Evolutionary conservation across 1,284 basidiomycete species (phyloP).

Genomic region (Apiotrichum brassicae): DNA sequence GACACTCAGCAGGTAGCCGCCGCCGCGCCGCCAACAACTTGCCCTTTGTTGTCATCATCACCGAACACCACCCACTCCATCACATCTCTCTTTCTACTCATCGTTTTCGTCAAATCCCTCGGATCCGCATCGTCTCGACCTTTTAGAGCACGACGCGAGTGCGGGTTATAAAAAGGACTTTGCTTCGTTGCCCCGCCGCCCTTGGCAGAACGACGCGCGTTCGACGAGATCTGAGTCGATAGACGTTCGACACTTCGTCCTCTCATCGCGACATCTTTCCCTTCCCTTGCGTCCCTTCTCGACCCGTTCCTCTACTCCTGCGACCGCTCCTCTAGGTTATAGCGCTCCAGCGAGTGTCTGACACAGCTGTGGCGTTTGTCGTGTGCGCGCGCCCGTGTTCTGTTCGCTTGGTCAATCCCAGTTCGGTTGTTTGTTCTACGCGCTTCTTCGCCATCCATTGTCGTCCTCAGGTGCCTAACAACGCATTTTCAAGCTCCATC

Average conservation of each 20-base stretch:
- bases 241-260: not conserved
- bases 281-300: not conserved
- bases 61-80: not conserved
- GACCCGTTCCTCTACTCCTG: not conserved
- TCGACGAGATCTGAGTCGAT: not conserved
- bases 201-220: not conserved
- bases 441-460: not conserved
- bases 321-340: too few species aligned
- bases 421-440: not conserved
- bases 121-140: not conserved
- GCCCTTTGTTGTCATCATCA: not conserved
- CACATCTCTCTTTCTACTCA: not conserved
- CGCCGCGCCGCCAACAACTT: not conserved
- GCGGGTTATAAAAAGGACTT: not conserved
- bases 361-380: not conserved
- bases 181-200: not conserved
- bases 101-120: not conserved
- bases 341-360: not conserved
- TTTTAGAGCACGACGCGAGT: not conserved
- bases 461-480: not conserved
- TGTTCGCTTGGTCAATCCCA: not conserved
- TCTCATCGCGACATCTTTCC: not conserved
- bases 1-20: too few species aligned
- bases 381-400: not conserved
- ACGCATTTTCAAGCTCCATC: not conserved